Evolutionary conservation across 176 grass and related monocot species (phyloP).

Genomic region (Echinochloa phyllopogon): DNA sequence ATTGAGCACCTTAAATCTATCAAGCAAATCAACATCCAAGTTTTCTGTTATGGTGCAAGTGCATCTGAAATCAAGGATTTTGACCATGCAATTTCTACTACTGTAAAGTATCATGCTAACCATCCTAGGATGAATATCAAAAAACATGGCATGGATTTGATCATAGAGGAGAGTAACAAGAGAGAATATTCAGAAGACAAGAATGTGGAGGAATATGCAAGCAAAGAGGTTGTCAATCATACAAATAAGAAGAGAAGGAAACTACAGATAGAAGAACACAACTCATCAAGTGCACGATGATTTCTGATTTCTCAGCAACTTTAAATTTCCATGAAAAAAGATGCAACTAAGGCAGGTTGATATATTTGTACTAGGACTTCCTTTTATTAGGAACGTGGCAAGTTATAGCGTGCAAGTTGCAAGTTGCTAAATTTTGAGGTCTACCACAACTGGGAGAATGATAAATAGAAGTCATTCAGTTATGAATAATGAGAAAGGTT

Average conservation of each 20-base stretch:
- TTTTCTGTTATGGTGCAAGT: conserved; percentile 16
- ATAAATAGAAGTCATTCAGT: neutral
- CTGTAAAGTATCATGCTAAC: conserved; percentile 28
- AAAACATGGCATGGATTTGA: conserved; percentile 33
- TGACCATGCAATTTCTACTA: conserved; percentile 22
- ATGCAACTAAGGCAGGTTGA: neutral
- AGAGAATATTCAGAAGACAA: neutral
- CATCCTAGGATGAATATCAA: conserved; percentile 32
- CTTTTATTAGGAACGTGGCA: neutral
- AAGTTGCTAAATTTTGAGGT: neutral
- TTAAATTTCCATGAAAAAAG: neutral
- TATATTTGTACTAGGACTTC: neutral
- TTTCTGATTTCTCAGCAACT: conserved; percentile 1
- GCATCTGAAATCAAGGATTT: conserved; percentile 19
- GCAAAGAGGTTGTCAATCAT: neutral
- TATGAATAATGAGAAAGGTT: conserved; percentile 14
- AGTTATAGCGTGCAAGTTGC: neutral
- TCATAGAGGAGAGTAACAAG: conserved; percentile 28
- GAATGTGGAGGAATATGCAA: neutral
- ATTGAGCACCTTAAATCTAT: conserved; percentile 40
- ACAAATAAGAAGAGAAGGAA: conserved; percentile 27
- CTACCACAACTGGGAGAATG: neutral
- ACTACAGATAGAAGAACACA: neutral
- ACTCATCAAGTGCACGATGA: neutral
- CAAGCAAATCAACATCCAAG: conserved; percentile 37